Base-by-base conservation (phyloP, 2,329 filamentous ascomycete species). In the Hymenoscyphus salicellus region DNA sequence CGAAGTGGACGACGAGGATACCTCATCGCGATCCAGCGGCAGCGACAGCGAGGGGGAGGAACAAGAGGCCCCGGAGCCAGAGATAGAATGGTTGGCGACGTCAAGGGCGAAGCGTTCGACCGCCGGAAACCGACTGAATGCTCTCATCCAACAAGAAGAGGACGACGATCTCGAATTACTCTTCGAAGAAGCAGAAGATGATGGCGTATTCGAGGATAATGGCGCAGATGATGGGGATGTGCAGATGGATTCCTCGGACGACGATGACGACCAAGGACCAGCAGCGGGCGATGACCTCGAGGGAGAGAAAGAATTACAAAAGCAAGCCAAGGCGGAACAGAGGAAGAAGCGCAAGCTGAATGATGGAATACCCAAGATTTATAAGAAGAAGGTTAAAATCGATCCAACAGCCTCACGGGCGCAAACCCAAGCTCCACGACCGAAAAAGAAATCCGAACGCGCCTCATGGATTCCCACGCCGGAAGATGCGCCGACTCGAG, bases 271-370 rank as follows among this genome's bases (percentile, higher is more conserved):
- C 66, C 89, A 92, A 64, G 87, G 86, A 77, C 81, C 87, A 60
- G 82, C 89, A 65, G 77, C 79, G 43, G 78, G 77, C 62, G 84
- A 83, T 23, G 86, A 95, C 69, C 77, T 95, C 4, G 91, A 92
- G 63, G 95, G 95, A 38, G 95, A 99, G 78, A 90, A 89, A 72
- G 92, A 96, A 77, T 77, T 99, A 62, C 88, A 95, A 78, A 89
- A 86, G 68, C 86, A 90, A 71, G 92, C 89, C 64, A 88, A 87
- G 70, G 86, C 85, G 65, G 89, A 89, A 71, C 85, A 82, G 71
- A 78, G 83, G 64, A 91, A 92, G 76, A 97, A 97, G 78, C 87
- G 92, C 70, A 96, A 94, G 74, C 86, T 89, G 1, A 87, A 91
- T 72, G 88, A 93, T 66, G 88, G 86, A 32, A 88, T 93, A 65